Base-by-base conservation (phyloP, 495 filamentous ascomycete species). In the Xylaria bambusicola region DNA sequence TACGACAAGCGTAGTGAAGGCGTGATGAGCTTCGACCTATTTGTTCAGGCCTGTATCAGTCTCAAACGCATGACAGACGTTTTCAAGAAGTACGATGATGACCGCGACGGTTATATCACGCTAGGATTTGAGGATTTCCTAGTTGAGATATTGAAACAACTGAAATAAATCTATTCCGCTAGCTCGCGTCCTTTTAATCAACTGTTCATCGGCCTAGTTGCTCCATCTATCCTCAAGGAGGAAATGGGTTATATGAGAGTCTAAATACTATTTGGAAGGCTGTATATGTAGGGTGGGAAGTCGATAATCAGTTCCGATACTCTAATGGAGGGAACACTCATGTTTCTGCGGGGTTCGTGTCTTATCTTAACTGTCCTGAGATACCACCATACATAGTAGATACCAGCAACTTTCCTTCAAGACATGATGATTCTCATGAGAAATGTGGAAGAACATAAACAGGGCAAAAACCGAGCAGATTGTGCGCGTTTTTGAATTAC, bases 31-130 rank as follows among this genome's bases (percentile, higher is more conserved):
- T 98, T 98, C 67, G 94, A 98, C 80, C 75, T 98, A 48, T 98
- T 98, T 72, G 94, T 98, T 62, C 94, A 98, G 79, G 92, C 91
- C 27, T 98, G 94, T 71, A 98, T 98, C 67, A 88, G 84, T 68
- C 78, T 98, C 65, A 95, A 97, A 83, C 82, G 95, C 59, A 97
- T 98, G 93, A 98, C 94, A 61, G 94, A 98, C 73, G 93, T 97
- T 18, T 98, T 98, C 73, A 98, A 98, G 85, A 91, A 89, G 70
- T 98, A 98, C 74, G 94, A 98, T 62, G 90, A 96, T 59, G 94
- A 98, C 74, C 84, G 94, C 29, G 94, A 98, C 75, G 94, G 94
- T 31, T 95, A 87, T 68, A 91, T 93, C 53, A 92, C 88, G 6
- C 70, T 93, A 52, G 90, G 88, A 67, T 93, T 93, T 68, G 88